phyloP scores from a whole-genome alignment of 116 monocot genomes.

The Posidonia oceanica region DNA sequence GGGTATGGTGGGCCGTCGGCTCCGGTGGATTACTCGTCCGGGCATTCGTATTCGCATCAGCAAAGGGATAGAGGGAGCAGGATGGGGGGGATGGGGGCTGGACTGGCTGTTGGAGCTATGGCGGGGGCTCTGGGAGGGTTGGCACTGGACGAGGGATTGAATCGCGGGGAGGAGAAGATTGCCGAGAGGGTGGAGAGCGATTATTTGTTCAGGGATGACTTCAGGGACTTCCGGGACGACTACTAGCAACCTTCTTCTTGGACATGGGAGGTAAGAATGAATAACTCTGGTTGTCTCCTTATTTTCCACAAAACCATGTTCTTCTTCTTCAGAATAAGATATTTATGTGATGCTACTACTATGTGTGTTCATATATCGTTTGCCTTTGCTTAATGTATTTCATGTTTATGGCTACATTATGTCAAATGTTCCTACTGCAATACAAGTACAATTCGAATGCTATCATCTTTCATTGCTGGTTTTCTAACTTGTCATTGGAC shows the following conservation, averaged over 20 bases:
- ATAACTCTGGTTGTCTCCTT: no score
- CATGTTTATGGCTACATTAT: no score
- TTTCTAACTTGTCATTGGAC: no score
- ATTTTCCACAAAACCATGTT: no score
- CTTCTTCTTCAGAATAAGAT: no score
- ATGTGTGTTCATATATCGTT: no score
- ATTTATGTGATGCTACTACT: no score
- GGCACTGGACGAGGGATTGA: conserved; percentile 46
- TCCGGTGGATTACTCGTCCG: conserved; percentile 6
- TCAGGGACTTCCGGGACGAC: background rate
- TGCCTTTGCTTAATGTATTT: no score
- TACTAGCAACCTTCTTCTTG: background rate
- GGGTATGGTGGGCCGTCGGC: conserved; percentile 12
- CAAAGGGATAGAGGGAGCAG: conserved; percentile 28
- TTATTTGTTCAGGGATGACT: background rate
- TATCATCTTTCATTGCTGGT: no score
- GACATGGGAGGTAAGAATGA: no score
- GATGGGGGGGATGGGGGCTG: conserved; percentile 47
- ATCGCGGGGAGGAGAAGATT: conserved; percentile 51
- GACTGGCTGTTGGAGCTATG: conserved; percentile 57
- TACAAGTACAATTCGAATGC: no score
- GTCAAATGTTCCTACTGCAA: no score
- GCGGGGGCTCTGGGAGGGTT: conserved; percentile 54
- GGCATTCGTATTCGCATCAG: background rate
- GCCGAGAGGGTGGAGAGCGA: conserved; percentile 11